Evolutionary conservation across 805 yeast species (phyloP), one percentile per base, ranked within the genome.

Genomic region (Ogataea philodendri): DNA sequence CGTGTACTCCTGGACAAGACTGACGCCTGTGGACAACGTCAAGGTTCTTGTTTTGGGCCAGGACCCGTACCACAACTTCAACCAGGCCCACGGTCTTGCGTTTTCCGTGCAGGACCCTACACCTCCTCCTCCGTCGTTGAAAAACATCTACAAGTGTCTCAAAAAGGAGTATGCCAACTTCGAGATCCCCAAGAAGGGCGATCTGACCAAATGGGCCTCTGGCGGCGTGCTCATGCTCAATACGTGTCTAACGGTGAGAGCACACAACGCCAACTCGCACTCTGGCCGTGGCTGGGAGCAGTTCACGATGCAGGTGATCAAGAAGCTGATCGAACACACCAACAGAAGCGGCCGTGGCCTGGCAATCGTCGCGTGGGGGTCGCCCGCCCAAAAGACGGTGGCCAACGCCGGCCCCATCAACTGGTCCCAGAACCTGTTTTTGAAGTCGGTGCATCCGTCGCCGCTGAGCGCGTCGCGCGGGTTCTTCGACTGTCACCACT

Each of bases 81-180:
- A 84, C 56, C 98, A 93, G 59, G 98, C 98, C 0, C 98, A 93
- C 54, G 98, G 98, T 0, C 65, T 93, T 18, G 97, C 98, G 3
- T 93, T 93, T 50, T 84, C 94, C 14, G 97, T 93, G 1, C 70
- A 77, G 37, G 82, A 84, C 20, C 95, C 96, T 1, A 67, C 87
- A 1, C 76, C 78, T 2, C 83, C 93, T 2, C 97, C 98, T 0
- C 93, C 94, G 1, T 87, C 96, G 2, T 66, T 93, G 39, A 68
- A 75, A 31, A 93, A 93, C 55, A 93, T 93, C 37, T 93, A 81
- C 66, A 90, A 87, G 53, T 80, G 86, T 13, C 61, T 93, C 9
- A 62, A 68, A 34, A 68, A 63, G 20, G 78, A 80, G 44, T 90
- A 80, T 49, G 84, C 94, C 0, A 78, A 77, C 9, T 89, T 85